A percentile compares a stretch with the other conserved stretches of the same genome.
Evolutionary conservation across 116 monocot genomes (phyloP).

Genomic region (Dioscorea cayenensis): DNA sequence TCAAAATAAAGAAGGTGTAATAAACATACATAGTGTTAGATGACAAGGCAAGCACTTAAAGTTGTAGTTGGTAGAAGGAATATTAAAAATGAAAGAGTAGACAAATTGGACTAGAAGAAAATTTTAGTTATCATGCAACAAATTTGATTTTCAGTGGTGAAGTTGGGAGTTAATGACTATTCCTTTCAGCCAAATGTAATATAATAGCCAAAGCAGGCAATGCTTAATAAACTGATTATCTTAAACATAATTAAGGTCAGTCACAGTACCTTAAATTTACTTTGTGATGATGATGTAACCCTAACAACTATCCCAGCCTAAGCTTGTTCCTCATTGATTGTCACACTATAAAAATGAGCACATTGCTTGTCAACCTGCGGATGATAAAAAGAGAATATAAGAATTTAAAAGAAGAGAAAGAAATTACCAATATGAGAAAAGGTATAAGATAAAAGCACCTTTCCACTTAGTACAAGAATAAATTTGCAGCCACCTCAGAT

Average conservation of each 20-base stretch:
- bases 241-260: neutral
- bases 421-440: neutral
- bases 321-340: conserved; percentile 87
- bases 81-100: neutral
- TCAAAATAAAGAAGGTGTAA: conserved; percentile 89
- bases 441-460: conserved; percentile 25
- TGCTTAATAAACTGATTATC: neutral
- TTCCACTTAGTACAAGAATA: conserved; percentile 22
- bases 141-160: neutral
- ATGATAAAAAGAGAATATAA: conserved; percentile 1
- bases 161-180: neutral
- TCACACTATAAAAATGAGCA: conserved; percentile 94
- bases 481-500: no score
- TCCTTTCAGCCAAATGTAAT: neutral
- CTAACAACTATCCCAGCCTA: conserved; percentile 76
- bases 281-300: conserved; percentile 81
- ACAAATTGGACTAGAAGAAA: neutral
- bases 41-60: neutral
- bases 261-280: conserved; percentile 85
- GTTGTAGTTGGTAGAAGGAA: neutral
- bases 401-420: neutral
- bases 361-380: conserved; percentile 87
- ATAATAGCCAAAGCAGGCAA: neutral
- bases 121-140: neutral
- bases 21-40: neutral